These are phyloP conservation scores for Schizochytrium sp. DNA, from an alignment of 108 stramenopile genomes.

Conservation along the genomic window DNA sequence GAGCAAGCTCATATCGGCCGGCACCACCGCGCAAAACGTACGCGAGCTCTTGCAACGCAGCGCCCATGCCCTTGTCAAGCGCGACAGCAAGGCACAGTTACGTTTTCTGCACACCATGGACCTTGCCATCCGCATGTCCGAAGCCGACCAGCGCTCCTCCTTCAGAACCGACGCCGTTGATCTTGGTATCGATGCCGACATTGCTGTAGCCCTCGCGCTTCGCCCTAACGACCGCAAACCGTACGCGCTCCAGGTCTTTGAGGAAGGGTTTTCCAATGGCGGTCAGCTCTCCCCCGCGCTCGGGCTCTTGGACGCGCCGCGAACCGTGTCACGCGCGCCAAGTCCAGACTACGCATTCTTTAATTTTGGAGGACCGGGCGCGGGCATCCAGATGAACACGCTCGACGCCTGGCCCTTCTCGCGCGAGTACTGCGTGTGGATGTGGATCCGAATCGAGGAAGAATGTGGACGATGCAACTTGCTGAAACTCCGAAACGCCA, in stretches of 20 bases:
- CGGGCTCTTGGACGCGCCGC: not conserved
- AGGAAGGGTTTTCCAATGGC: not conserved
- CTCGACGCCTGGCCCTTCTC: not conserved
- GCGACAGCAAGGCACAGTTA: not conserved
- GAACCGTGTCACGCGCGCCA: not conserved
- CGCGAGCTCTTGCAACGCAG: not conserved
- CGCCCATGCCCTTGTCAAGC: not conserved
- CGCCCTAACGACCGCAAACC: not conserved
- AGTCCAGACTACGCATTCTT: not conserved
- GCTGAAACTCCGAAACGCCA: not conserved
- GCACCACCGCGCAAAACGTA: not conserved
- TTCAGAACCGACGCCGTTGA: not conserved
- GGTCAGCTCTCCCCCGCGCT: not conserved
- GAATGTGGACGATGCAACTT: not conserved
- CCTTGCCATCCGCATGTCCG: not conserved
- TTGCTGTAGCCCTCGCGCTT: not conserved
- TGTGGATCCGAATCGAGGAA: constrained; percentile 10
- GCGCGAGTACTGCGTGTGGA: not conserved
- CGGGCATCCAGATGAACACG: not conserved
- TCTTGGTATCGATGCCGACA: not conserved
- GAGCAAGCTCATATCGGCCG: not conserved
- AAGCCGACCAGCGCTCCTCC: not conserved
- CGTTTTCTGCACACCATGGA: not conserved
- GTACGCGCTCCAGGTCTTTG: not conserved
- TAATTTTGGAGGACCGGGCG: not conserved